A percentile compares a stretch with the other conserved stretches of the same genome.
These are phyloP conservation scores for Paramecium tetraurelia DNA, from an alignment of 73 alveolate species.

Conservation along the genomic window DNA sequence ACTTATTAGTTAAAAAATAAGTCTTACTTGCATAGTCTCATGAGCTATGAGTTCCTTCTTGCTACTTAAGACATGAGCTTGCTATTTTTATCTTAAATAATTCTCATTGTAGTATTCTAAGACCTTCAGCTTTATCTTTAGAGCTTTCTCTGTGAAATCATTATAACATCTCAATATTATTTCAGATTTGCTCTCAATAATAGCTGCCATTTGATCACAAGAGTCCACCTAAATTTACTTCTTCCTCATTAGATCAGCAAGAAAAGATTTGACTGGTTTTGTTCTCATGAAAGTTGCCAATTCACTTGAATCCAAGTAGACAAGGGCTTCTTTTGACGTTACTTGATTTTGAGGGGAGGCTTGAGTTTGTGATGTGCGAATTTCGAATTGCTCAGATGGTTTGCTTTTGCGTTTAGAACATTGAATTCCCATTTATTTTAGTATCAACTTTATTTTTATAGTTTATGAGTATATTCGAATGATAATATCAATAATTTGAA, in stretches of 20 bases:
- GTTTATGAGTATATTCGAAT: not conserved
- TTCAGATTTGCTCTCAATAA: conserved; percentile 10
- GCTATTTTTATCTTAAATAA: not conserved
- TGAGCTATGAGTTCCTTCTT: not conserved
- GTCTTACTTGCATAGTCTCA: not conserved
- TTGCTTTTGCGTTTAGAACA: not conserved
- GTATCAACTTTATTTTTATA: not conserved
- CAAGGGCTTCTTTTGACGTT: not conserved
- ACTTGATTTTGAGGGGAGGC: not conserved
- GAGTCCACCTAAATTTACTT: not conserved
- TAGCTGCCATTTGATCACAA: not conserved
- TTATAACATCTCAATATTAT: not conserved
- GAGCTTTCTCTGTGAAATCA: conserved; percentile 20
- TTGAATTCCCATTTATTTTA: not conserved
- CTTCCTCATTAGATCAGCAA: not conserved
- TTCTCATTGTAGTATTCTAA: not conserved
- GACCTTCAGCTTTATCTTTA: not conserved
- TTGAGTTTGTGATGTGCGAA: not conserved
- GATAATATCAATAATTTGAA: conserved; percentile 39
- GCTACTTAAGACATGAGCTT: not conserved
- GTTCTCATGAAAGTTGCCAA: conserved; percentile 33
- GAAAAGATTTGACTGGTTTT: not conserved
- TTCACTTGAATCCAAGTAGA: not conserved
- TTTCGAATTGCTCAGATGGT: not conserved
- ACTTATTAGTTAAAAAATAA: not conserved